Evolutionary conservation across 352 stramenopile species (phyloP).

Genomic region (Lagenidium giganteum): DNA sequence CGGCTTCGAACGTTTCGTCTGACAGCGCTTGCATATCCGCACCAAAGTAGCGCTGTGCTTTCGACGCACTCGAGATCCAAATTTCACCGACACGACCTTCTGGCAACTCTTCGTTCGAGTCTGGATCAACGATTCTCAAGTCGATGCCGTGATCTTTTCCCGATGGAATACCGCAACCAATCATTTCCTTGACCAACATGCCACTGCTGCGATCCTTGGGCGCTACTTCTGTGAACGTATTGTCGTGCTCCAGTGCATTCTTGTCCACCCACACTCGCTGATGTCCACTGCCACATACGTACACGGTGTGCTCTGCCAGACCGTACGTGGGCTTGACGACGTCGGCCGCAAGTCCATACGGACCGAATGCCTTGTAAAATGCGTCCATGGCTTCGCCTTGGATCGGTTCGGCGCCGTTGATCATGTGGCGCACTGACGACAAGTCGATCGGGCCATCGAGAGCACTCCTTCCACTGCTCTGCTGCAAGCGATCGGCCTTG

Average conservation of each 20-base stretch:
- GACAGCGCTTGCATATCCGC: conserved; percentile 67
- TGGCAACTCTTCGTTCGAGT: conserved; percentile 27
- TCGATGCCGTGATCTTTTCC: conserved; percentile 80
- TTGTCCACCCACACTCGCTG: conserved; percentile 87
- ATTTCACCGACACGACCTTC: conserved; percentile 73
- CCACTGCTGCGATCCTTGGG: conserved; percentile 1
- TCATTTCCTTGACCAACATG: conserved; percentile 67
- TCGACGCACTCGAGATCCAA: conserved; percentile 80
- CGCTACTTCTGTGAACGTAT: conserved; percentile 24
- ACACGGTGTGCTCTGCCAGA: conserved; percentile 97
- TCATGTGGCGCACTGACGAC: conserved; percentile 90
- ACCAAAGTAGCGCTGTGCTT: conserved; percentile 91
- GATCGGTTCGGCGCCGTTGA: conserved; percentile 97
- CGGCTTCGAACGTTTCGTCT: conserved; percentile 82
- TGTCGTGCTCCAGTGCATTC: conserved; percentile 74
- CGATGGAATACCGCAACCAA: conserved; percentile 91
- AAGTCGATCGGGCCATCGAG: conserved; percentile 82
- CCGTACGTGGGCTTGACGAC: conserved; percentile 97
- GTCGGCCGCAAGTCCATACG: conserved; percentile 68
- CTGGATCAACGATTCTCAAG: conserved; percentile 89
- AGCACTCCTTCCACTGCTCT: too few species aligned
- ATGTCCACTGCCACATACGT: conserved; percentile 91
- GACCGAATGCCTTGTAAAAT: conserved; percentile 85
- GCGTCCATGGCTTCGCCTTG: conserved; percentile 69
- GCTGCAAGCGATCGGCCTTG: conserved; percentile 78